phyloP scores from a whole-genome alignment of 352 stramenopile genomes.

The Phytophthora pluvialis region DNA sequence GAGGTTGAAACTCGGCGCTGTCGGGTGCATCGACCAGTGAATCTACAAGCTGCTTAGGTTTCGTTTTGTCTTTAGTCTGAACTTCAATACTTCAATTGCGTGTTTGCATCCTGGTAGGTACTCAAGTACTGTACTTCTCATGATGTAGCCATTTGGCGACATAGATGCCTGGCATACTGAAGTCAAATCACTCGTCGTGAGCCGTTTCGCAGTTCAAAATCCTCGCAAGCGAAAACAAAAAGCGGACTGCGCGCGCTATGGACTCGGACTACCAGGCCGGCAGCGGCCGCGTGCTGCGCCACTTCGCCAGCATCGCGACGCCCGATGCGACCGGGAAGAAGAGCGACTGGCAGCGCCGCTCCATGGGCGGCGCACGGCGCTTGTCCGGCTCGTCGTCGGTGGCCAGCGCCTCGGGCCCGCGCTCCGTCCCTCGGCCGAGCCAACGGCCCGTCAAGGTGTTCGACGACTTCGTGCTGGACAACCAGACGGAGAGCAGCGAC shows the following conservation, averaged over 20 bases:
- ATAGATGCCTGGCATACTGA: conserved; percentile 21
- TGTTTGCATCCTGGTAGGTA: no score
- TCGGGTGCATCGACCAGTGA: conserved; percentile 20
- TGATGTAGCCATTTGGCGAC: conserved; percentile 19
- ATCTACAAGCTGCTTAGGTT: conserved; percentile 23
- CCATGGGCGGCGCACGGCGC: conserved; percentile 15
- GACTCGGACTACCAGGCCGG: conserved; percentile 52
- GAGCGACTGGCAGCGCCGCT: conserved; percentile 34
- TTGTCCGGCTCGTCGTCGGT: conserved; percentile 3
- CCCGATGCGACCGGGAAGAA: conserved; percentile 32
- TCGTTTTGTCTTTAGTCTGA: neutral
- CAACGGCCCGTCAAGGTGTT: conserved; percentile 26
- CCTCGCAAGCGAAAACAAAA: conserved; percentile 17
- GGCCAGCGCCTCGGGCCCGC: conserved; percentile 16
- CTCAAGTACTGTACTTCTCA: no score
- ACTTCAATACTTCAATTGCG: neutral
- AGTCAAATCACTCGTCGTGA: conserved; percentile 9
- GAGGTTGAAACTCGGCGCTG: conserved; percentile 12
- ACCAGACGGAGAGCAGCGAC: conserved; percentile 39
- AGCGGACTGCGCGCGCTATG: no score
- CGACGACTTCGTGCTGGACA: conserved; percentile 41
- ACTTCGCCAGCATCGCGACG: conserved; percentile 64
- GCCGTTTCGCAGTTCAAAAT: conserved; percentile 21
- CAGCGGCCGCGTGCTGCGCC: conserved; percentile 63
- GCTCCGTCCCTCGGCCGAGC: conserved; percentile 22